Base-by-base conservation (phyloP, 192 early-diverging fungal genomes). In the Dissophora globulifera region DNA sequence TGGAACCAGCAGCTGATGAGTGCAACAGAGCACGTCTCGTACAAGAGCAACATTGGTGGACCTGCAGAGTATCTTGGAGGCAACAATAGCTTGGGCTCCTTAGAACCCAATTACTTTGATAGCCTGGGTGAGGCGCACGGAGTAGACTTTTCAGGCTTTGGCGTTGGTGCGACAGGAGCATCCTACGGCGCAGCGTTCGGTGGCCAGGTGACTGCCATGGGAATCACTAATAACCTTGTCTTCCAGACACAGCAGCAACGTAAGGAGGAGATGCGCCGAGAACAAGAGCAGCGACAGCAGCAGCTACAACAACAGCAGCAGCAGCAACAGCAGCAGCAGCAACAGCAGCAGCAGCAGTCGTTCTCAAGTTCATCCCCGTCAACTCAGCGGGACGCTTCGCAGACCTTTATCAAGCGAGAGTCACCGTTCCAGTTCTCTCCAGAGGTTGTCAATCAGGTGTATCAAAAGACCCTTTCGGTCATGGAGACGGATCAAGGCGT, bases 1-100 rank as follows among this genome's bases (percentile, higher is more conserved):
- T 76, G 72, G 72, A 76, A 76, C 29, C 72, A 76, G 25, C 72
- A 76, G 58, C 32, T 76, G 20, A 76, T 76, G 72, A 62, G 63
- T 22, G 72, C 72, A 11, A 62, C 66, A 38, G 72, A 76, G 50
- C 72, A 76, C 30, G 72, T 76, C 16, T 67, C 63, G 25, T 76
- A 76, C 52, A 66, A 76, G 63, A 58, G 72, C 12, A 38, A 56
- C 17, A 53, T 76, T 1, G 72, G 72, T 9, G 72, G 72, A 19
- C 72, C 72, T 20, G 51, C 64, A 4, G 63, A 58, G 17, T 76
- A 76, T 26, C 30, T 76, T 30, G 72, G 72, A 20, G 72, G 72
- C 23, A 76, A 76, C 50, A 76, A 76, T 30, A 76, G 63, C 27
- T 47, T 76, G 23, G 72, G 72, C 31, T 62, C 63, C 2, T 45